Conservation (phyloP, 805 yeast genomes). For the Ogataea siamensis region DNA sequence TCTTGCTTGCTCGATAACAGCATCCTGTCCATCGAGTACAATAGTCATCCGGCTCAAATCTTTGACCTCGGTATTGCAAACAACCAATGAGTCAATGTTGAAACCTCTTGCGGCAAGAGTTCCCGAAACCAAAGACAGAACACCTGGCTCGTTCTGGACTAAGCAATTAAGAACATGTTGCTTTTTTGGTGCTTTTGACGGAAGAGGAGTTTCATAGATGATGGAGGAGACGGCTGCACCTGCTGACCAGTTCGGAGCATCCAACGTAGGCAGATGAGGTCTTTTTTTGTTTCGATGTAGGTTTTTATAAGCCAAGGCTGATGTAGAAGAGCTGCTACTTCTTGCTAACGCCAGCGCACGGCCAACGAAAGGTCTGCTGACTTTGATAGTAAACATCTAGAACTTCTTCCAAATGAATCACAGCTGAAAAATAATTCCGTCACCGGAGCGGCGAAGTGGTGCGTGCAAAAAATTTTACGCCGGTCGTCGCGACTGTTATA, state of each 20-base stretch:
- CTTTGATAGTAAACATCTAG: conserved; percentile 19
- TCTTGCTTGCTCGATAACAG: conserved; percentile 95
- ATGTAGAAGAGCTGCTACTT: conserved; percentile 63
- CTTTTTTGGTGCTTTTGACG: conserved; percentile 59
- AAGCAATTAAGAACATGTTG: conserved; percentile 94
- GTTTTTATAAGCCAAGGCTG: conserved; percentile 93
- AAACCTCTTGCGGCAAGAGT: conserved; percentile 97
- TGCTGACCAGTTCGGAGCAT: conserved; percentile 94
- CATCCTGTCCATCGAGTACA: conserved; percentile 91
- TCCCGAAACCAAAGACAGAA: conserved; percentile 86
- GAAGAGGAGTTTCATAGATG: conserved; percentile 83
- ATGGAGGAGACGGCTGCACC: conserved; percentile 95
- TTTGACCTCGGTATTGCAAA: conserved; percentile 92
- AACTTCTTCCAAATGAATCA: conserved; percentile 8
- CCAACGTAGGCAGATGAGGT: conserved; percentile 91
- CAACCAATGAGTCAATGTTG: conserved; percentile 96
- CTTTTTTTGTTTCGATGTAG: conserved; percentile 81
- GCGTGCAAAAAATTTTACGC: neutral
- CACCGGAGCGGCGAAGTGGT: conserved; percentile 7
- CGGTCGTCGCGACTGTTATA: conserved; percentile 5
- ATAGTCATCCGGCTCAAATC: conserved; percentile 97
- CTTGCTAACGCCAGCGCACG: conserved; percentile 18
- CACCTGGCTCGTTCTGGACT: conserved; percentile 99
- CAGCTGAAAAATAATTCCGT: conserved; percentile 8
- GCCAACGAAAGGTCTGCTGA: conserved; percentile 15